phyloP scores from a whole-genome alignment of 2,329 filamentous ascomycete genomes.

The Sordariomycetes sp. region DNA sequence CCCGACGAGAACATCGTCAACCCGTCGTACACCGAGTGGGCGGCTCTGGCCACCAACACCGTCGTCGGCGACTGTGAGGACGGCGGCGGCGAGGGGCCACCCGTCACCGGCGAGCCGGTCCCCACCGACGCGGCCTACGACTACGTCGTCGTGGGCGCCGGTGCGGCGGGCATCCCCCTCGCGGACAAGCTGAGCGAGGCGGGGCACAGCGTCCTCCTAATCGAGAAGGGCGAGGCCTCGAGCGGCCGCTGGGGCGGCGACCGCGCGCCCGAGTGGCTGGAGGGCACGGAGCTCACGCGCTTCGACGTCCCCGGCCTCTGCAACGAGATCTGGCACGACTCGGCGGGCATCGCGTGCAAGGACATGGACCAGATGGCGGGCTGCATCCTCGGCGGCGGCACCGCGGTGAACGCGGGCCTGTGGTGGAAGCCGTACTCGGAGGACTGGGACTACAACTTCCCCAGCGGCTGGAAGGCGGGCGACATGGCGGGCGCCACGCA shows the following conservation, averaged over 20 bases:
- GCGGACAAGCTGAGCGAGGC: conserved; percentile 53
- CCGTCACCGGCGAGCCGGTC: conserved; percentile 20
- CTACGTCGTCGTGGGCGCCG: conserved; percentile 54
- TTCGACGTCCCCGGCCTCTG: conserved; percentile 63
- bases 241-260: conserved; percentile 53
- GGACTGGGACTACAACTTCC: conserved; percentile 66
- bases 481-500: conserved; percentile 50
- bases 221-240: conserved; percentile 49
- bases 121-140: conserved; percentile 33
- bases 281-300: conserved; percentile 51
- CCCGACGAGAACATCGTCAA: conserved; percentile 24
- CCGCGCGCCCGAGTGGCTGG: conserved; percentile 51
- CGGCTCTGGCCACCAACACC: conserved; percentile 29
- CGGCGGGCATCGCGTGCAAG: conserved; percentile 51
- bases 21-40: conserved; percentile 30
- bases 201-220: conserved; percentile 53
- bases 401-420: conserved; percentile 55
- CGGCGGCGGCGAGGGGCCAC: conserved; percentile 11
- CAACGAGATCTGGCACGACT: conserved; percentile 58
- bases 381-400: conserved; percentile 57
- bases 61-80: conserved; percentile 22
- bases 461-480: conserved; percentile 54
- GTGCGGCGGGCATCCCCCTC: conserved; percentile 48
- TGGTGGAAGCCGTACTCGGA: conserved; percentile 55
- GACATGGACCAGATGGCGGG: conserved; percentile 64